Evolutionary conservation across 2,329 filamentous ascomycete species (phyloP).

Genomic region (Hymenoscyphus albidus): DNA sequence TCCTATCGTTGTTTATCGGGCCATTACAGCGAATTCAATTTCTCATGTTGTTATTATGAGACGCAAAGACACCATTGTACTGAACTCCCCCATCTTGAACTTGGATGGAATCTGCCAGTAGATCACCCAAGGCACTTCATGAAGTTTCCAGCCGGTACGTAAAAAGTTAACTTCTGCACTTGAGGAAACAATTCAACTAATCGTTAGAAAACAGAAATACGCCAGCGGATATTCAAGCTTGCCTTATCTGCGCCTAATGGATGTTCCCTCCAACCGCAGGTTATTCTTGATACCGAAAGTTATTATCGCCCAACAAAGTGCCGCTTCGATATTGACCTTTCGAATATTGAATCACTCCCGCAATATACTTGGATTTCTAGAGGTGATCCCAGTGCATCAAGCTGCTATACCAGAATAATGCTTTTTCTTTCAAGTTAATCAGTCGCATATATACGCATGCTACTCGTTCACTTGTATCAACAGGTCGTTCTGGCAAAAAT

Average conservation of each 20-base stretch:
- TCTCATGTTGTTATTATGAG: no score
- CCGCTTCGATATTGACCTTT: background rate
- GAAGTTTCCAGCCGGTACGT: background rate
- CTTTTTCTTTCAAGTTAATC: background rate
- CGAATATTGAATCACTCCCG: background rate
- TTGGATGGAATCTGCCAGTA: background rate
- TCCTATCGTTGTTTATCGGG: background rate
- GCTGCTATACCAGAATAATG: background rate
- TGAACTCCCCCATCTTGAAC: no score
- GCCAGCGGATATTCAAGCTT: background rate
- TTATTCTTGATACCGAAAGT: background rate
- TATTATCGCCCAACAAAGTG: background rate
- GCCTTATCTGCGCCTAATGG: background rate
- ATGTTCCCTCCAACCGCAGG: background rate
- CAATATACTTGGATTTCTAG: background rate
- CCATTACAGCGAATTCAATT: background rate
- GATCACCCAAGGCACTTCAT: background rate
- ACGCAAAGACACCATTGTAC: no score
- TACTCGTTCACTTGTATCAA: background rate
- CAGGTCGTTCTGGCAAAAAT: background rate
- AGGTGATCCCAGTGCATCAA: background rate
- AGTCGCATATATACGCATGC: background rate
- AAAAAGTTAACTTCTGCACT: background rate
- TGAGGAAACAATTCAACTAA: background rate
- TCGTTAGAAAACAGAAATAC: background rate